Percentiles rank a stretch among this genome's conserved stretches.
Evolutionary conservation across 208 protist species (phyloP).

Genomic region (Tetramitus jugosus): DNA sequence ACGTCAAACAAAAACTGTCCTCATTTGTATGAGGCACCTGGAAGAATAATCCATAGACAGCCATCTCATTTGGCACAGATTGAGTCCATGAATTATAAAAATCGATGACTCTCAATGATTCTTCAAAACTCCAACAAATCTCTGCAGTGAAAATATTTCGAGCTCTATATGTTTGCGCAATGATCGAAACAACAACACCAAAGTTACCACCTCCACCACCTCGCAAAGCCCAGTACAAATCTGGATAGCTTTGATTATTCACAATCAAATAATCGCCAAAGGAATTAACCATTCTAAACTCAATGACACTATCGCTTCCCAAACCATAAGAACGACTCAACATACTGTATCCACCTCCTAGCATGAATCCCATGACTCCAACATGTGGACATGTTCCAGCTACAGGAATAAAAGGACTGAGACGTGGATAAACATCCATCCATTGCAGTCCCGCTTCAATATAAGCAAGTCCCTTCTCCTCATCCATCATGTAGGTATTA

Average conservation of each 20-base stretch:
- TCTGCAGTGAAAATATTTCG: neutral
- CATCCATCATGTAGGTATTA: neutral
- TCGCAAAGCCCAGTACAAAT: conserved; percentile 39
- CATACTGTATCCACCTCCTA: conserved; percentile 3
- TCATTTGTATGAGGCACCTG: too few species aligned
- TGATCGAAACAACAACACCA: conserved; percentile 31
- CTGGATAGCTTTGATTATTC: conserved; percentile 13
- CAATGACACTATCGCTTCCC: neutral
- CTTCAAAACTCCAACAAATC: conserved; percentile 5
- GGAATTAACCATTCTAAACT: neutral
- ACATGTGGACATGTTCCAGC: conserved; percentile 11
- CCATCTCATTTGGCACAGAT: too few species aligned
- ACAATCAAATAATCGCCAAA: neutral
- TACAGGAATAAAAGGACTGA: neutral
- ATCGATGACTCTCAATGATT: neutral
- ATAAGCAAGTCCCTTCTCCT: neutral
- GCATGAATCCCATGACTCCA: neutral
- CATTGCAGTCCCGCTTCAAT: conserved; percentile 1
- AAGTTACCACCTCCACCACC: conserved; percentile 35
- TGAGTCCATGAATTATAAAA: too few species aligned
- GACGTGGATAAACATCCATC: neutral
- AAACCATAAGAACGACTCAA: neutral
- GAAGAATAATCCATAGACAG: too few species aligned
- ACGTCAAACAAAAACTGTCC: too few species aligned
- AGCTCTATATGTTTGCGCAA: neutral